Conservation (phyloP, 2,329 filamentous ascomycete species). For the Simplicillium sp. region DNA sequence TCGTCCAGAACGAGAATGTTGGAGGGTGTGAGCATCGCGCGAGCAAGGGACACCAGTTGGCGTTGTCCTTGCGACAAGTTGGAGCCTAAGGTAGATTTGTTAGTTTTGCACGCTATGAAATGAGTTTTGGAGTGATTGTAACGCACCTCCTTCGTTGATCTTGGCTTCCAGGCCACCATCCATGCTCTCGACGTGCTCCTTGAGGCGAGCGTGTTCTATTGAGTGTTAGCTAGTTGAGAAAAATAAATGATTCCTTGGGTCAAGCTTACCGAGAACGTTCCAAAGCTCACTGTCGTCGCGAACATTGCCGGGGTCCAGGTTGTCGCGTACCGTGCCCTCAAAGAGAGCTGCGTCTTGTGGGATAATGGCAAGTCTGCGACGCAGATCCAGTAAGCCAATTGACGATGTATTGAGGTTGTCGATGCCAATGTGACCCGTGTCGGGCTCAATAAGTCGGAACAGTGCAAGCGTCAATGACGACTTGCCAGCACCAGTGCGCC, state of each 20-base stretch:
- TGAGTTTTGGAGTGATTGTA: neutral
- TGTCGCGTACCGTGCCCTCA: conserved; percentile 86
- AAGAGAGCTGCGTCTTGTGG: conserved; percentile 96
- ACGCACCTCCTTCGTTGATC: conserved; percentile 87
- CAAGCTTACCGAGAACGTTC: conserved; percentile 75
- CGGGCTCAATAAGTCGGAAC: conserved; percentile 91
- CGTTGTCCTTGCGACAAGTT: conserved; percentile 94
- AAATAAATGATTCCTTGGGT: neutral
- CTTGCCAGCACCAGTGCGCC: conserved; percentile 92
- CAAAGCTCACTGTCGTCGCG: conserved; percentile 96
- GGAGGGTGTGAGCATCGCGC: conserved; percentile 86
- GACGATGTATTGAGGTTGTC: conserved; percentile 81
- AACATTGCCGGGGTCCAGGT: conserved; percentile 87
- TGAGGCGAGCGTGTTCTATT: conserved; percentile 82
- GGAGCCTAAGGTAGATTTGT: conserved; percentile 49
- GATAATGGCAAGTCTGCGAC: conserved; percentile 87
- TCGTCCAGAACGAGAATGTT: conserved; percentile 97
- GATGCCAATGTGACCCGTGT: conserved; percentile 75
- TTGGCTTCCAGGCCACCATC: conserved; percentile 80
- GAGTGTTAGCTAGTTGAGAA: conserved; percentile 9
- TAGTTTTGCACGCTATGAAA: conserved; percentile 2
- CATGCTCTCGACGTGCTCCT: conserved; percentile 82
- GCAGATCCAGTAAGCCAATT: conserved; percentile 83
- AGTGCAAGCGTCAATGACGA: conserved; percentile 85
- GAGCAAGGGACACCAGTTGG: conserved; percentile 86